Evolutionary conservation across 495 filamentous ascomycete genomes (phyloP).

Genomic region (Xylaria venustula): DNA sequence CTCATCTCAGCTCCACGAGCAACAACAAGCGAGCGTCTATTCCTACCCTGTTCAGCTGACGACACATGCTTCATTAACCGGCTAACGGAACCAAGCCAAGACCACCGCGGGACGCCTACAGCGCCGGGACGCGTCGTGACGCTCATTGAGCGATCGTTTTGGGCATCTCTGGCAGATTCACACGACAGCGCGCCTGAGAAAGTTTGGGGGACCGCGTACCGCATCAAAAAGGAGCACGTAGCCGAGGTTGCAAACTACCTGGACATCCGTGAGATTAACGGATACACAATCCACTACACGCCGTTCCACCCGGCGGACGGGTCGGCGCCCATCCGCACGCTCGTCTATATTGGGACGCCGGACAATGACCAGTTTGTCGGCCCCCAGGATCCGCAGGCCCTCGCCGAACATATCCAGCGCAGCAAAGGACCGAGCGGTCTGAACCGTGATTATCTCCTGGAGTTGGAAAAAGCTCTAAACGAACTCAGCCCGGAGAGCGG

Average conservation of each 20-base stretch:
- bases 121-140: constrained; percentile 91
- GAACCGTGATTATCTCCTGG: constrained; percentile 87
- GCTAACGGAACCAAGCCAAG: constrained; percentile 57
- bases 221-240: constrained; percentile 70
- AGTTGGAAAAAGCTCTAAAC: constrained; percentile 74
- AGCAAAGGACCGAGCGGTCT: constrained; percentile 82
- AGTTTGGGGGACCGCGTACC: constrained; percentile 93
- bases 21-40: background rate
- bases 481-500: constrained; percentile 73
- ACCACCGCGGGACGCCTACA: constrained; percentile 89
- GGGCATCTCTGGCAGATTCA: constrained; percentile 74
- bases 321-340: constrained; percentile 42
- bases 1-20: background rate
- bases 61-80: background rate
- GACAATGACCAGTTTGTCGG: constrained; percentile 91
- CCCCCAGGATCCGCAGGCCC: constrained; percentile 71
- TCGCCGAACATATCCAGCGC: constrained; percentile 80
- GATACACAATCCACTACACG: constrained; percentile 87
- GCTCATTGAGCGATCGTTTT: constrained; percentile 77
- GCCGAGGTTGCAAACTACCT: constrained; percentile 85
- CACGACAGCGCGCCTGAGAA: constrained; percentile 56
- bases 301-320: constrained; percentile 64
- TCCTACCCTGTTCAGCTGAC: constrained; percentile 1
- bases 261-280: constrained; percentile 95
- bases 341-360: constrained; percentile 96